These are phyloP conservation scores for Alternaria rosae DNA, from an alignment of 2,329 filamentous ascomycete species.

Conservation along the genomic window DNA sequence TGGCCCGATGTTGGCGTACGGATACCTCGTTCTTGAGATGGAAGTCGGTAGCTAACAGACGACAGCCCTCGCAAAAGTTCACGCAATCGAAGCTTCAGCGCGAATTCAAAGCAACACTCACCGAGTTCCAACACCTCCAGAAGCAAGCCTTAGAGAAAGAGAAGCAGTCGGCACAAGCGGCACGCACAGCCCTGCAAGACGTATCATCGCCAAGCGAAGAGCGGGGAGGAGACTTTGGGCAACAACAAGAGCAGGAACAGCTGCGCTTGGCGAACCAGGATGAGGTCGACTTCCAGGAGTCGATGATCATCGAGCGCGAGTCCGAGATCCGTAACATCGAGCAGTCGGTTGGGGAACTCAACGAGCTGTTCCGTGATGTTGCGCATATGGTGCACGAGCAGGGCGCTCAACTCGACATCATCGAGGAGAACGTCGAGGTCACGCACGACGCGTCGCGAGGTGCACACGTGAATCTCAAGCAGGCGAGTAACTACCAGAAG, in stretches of 20 bases:
- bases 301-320: constrained; percentile 93
- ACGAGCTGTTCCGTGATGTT: constrained; percentile 97
- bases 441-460: constrained; percentile 82
- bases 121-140: constrained; percentile 93
- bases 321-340: constrained; percentile 97
- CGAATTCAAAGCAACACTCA: constrained; percentile 87
- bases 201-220: constrained; percentile 50
- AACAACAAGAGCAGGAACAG: constrained; percentile 69
- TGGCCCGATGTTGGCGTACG: constrained; percentile 75
- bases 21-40: constrained; percentile 50
- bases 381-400: constrained; percentile 96
- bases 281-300: constrained; percentile 97
- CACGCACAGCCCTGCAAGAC: constrained; percentile 78
- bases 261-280: constrained; percentile 85
- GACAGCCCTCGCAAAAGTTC: constrained; percentile 90
- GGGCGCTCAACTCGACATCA: constrained; percentile 85
- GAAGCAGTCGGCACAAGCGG: constrained; percentile 82
- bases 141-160: constrained; percentile 90
- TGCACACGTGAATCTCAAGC: constrained; percentile 83
- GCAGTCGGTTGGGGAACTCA: constrained; percentile 92
- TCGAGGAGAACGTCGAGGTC: constrained; percentile 86
- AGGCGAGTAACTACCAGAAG: constrained; percentile 91
- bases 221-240: constrained; percentile 53
- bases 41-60: constrained; percentile 19
- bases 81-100: constrained; percentile 93